Percentiles rank a stretch among this genome's conserved stretches.
Conservation (phyloP, 441 rosid genomes). For the Croton laevigatus region DNA sequence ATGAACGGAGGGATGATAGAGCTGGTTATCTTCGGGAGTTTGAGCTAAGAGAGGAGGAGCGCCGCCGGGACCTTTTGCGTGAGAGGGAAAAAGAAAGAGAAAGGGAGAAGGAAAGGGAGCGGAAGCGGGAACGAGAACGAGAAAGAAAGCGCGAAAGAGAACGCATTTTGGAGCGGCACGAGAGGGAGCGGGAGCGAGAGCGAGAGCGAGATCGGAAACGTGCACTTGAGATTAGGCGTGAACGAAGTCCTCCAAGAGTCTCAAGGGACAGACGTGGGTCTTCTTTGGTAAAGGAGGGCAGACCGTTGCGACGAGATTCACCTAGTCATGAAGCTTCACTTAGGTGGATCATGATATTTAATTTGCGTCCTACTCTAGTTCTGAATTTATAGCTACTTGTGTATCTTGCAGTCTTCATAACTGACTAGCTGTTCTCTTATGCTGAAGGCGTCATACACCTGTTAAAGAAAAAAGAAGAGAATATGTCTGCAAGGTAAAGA, state of each 20-base stretch:
- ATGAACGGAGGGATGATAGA: constrained; percentile 82
- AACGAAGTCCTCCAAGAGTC: constrained; percentile 64
- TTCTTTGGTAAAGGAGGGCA: constrained; percentile 61
- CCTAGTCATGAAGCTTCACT: constrained; percentile 71
- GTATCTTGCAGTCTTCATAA: constrained; percentile 52
- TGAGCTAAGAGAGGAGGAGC: constrained; percentile 96
- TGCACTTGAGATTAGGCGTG: constrained; percentile 59
- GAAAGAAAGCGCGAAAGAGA: constrained; percentile 56
- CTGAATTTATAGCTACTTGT: constrained; percentile 66
- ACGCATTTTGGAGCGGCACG: constrained; percentile 63
- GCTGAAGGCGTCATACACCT: constrained; percentile 99
- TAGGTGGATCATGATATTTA: constrained; percentile 95
- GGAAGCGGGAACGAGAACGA: constrained; percentile 59
- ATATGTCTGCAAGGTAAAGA: constrained; percentile 97
- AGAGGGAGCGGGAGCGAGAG: constrained; percentile 46
- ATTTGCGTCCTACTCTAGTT: constrained; percentile 56
- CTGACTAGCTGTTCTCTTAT: constrained; percentile 90
- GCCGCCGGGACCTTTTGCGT: constrained; percentile 70
- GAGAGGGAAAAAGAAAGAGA: constrained; percentile 91
- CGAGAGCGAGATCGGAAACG: constrained; percentile 69
- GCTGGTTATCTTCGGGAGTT: constrained; percentile 95
- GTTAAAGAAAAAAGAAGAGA: constrained; percentile 94
- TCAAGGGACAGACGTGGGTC: constrained; percentile 79
- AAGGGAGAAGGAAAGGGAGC: constrained; percentile 68
- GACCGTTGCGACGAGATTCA: constrained; percentile 61